phyloP scores from a whole-genome alignment of 2,329 filamentous ascomycete species.

The Ampelomyces quisqualis region DNA sequence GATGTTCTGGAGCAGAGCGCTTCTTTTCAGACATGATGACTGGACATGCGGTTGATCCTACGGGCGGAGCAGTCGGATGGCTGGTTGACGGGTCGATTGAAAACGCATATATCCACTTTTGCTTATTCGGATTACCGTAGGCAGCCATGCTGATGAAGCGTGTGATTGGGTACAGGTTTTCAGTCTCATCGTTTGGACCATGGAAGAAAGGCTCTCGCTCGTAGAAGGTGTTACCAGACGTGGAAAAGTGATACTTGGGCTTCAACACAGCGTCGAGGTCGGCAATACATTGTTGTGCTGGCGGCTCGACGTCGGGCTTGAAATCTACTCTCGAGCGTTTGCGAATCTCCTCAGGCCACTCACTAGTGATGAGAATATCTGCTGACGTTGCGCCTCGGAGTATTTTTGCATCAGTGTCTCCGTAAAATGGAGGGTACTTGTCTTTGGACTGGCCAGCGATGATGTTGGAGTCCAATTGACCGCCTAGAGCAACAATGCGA shows the following conservation, averaged over 20 bases:
- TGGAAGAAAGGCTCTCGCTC: slow-evolving; percentile 94
- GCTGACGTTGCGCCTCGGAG: slow-evolving; percentile 74
- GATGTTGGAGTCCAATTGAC: slow-evolving; percentile 63
- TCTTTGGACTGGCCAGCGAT: slow-evolving; percentile 66
- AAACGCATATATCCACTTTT: slow-evolving; percentile 75
- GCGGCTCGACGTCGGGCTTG: slow-evolving; percentile 55
- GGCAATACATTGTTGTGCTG: slow-evolving; percentile 67
- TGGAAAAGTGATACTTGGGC: slow-evolving; percentile 87
- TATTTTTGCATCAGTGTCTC: slow-evolving; percentile 70
- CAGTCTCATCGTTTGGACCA: slow-evolving; percentile 50
- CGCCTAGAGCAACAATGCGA: slow-evolving; percentile 83
- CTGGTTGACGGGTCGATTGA: slow-evolving; percentile 64
- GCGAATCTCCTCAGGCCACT: slow-evolving; percentile 78
- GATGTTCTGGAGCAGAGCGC: slow-evolving; percentile 49
- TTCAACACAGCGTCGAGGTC: slow-evolving; percentile 77
- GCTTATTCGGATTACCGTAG: slow-evolving; percentile 72
- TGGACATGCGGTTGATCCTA: slow-evolving; percentile 74
- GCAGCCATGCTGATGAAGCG: slow-evolving; percentile 88
- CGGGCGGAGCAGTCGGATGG: slow-evolving; percentile 60
- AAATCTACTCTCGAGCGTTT: slow-evolving; percentile 65
- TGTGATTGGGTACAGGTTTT: slow-evolving; percentile 64
- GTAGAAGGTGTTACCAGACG: slow-evolving; percentile 71
- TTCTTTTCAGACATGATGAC: slow-evolving; percentile 62
- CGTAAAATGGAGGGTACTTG: slow-evolving; percentile 76
- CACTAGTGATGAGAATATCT: slow-evolving; percentile 82